A percentile compares a stretch with the other conserved stretches of the same genome.
Evolutionary conservation across 257 asterid genomes (phyloP).

Genomic region (Capsicum baccatum): DNA sequence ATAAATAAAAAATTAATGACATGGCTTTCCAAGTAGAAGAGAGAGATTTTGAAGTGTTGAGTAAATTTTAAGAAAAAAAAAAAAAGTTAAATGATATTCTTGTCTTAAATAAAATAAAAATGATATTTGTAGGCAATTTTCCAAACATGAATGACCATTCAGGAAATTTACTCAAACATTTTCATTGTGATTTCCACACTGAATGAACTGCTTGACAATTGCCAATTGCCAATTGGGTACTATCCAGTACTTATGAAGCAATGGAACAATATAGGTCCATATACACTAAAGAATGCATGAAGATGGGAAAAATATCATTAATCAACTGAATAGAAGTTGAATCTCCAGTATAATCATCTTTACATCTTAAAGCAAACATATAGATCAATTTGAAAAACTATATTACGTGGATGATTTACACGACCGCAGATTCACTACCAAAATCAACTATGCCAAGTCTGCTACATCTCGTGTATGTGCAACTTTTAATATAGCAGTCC

Average conservation of each 20-base stretch:
- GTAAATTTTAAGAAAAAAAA: too few species aligned
- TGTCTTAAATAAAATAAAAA: too few species aligned
- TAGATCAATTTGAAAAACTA: constrained; percentile 36
- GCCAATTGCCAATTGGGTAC: not conserved
- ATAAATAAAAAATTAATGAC: too few species aligned
- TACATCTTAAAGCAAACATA: constrained; percentile 32
- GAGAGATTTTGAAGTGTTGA: too few species aligned
- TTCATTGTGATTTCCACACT: too few species aligned
- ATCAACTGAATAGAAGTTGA: not conserved
- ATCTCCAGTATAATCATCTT: constrained; percentile 20
- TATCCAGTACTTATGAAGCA: not conserved
- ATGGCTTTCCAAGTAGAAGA: too few species aligned
- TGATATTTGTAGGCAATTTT: too few species aligned
- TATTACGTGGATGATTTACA: constrained; percentile 37
- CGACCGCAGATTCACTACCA: constrained; percentile 42
- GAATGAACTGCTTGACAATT: not conserved
- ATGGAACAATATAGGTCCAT: not conserved
- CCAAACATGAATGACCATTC: too few species aligned
- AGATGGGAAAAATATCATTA: not conserved
- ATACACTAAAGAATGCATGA: not conserved
- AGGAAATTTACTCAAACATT: too few species aligned
- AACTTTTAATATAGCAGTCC: constrained; percentile 2
- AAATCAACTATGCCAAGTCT: constrained; percentile 52
- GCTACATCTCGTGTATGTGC: constrained; percentile 42
- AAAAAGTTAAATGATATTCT: too few species aligned